Percentiles rank a stretch among this genome's conserved stretches.
Conservation (phyloP, 2,329 filamentous ascomycete species). For the Pseudopithomyces chartarum region DNA sequence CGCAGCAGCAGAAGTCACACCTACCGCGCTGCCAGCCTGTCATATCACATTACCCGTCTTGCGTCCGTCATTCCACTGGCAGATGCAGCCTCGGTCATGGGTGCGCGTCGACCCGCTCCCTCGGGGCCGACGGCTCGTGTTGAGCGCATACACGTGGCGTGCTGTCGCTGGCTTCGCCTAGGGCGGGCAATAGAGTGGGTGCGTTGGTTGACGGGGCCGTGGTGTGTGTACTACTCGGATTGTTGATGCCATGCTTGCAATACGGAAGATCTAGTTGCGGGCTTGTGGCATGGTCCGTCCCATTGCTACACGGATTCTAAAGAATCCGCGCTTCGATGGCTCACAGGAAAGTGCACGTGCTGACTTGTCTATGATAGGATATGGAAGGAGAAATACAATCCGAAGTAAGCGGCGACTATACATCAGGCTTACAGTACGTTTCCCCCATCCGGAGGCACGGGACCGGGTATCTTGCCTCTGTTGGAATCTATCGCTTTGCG, state of each 20-base stretch:
- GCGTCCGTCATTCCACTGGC: conserved; percentile 26
- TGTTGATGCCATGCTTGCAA: background rate
- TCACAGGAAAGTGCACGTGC: conserved; percentile 33
- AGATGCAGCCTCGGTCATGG: background rate
- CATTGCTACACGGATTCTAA: background rate
- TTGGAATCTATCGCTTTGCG: background rate
- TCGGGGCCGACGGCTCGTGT: conserved; percentile 19
- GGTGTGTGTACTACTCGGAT: background rate
- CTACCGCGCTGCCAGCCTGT: conserved; percentile 13
- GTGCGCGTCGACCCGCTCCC: conserved; percentile 13
- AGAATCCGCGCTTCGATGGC: conserved; percentile 6
- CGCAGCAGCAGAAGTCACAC: conserved; percentile 41
- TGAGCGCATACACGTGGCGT: conserved; percentile 44
- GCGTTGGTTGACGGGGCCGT: conserved; percentile 18
- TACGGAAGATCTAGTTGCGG: background rate
- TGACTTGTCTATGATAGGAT: conserved; percentile 67
- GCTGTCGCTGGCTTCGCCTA: conserved; percentile 34
- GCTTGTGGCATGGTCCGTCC: background rate
- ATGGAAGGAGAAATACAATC: conserved; percentile 94
- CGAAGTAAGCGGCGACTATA: conserved; percentile 46
- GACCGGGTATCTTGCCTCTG: background rate
- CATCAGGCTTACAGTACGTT: background rate
- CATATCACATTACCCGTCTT: conserved; percentile 26
- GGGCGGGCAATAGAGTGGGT: conserved; percentile 23
- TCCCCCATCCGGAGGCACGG: background rate